These are phyloP conservation scores for Rhizopogon rudus DNA, from an alignment of 768 basidiomycete genomes.

Conservation along the genomic window DNA sequence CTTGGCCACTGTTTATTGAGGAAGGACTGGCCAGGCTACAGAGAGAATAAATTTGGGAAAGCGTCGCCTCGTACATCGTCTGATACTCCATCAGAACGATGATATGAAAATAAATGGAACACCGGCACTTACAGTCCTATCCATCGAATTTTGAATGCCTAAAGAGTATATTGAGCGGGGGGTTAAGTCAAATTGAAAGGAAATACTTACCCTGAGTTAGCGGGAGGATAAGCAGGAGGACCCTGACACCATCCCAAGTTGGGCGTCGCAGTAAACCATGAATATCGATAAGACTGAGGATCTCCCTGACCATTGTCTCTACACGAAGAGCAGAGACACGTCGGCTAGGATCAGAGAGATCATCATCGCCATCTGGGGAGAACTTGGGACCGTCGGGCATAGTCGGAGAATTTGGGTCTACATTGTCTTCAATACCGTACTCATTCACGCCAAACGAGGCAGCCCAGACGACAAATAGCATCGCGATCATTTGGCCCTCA, in stretches of 20 bases:
- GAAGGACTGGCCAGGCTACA: constrained; percentile 50
- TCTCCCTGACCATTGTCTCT: constrained; percentile 67
- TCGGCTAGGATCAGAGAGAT: constrained; percentile 31
- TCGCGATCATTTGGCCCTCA: constrained; percentile 72
- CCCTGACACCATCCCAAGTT: constrained; percentile 82
- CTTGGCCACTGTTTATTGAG: constrained; percentile 43
- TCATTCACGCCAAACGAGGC: constrained; percentile 86
- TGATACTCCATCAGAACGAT: constrained; percentile 13
- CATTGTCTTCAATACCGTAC: constrained; percentile 49
- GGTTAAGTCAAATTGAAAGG: neutral
- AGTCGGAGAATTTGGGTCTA: constrained; percentile 5
- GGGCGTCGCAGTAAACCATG: constrained; percentile 76
- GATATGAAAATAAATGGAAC: neutral
- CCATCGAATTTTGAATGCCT: constrained; percentile 25
- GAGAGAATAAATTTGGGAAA: constrained; percentile 77
- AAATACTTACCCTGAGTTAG: constrained; percentile 66
- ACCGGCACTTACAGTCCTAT: constrained; percentile 14
- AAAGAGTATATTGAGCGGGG: neutral
- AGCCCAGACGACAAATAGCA: constrained; percentile 85
- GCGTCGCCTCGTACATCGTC: constrained; percentile 75
- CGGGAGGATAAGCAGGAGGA: constrained; percentile 73
- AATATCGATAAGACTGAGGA: constrained; percentile 76
- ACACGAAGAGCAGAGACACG: constrained; percentile 48
- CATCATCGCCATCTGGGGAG: constrained; percentile 17
- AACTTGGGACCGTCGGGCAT: constrained; percentile 4